Conservation (phyloP, 345 rosid genomes). For the Isatis tinctoria region DNA sequence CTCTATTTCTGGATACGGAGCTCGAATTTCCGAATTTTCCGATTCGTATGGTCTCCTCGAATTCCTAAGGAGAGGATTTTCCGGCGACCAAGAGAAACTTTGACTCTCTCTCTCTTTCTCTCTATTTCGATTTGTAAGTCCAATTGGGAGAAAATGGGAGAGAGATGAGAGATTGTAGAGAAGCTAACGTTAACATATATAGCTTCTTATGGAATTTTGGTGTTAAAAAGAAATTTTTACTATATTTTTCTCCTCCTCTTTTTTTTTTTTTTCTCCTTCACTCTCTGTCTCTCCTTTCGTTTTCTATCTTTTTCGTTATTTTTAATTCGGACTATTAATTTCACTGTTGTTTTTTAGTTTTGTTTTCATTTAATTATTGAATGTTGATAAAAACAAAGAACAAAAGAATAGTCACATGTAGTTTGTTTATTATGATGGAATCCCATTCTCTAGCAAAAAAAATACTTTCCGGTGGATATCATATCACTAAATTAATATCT, state of each 20-base stretch:
- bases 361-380: background rate
- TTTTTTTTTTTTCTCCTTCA: background rate
- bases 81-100: constrained; percentile 25
- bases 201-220: constrained; percentile 16
- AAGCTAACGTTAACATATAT: constrained; percentile 26
- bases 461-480: background rate
- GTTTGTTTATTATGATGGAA: constrained; percentile 5
- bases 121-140: background rate
- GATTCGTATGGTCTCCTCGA: constrained; percentile 2
- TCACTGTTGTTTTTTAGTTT: background rate
- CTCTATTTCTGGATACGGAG: background rate
- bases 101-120: background rate
- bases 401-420: constrained; percentile 15
- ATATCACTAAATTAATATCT: background rate
- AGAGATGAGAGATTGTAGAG: constrained; percentile 30
- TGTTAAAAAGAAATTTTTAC: no score
- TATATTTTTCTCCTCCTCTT: background rate
- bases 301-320: constrained; percentile 24
- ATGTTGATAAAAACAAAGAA: background rate
- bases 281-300: constrained; percentile 17
- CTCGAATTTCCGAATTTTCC: background rate
- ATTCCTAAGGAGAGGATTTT: background rate
- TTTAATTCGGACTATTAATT: constrained; percentile 7
- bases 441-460: background rate
- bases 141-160: background rate